phyloP scores from a whole-genome alignment of 1,284 basidiomycete species.

The Rhodotorula sp. region DNA sequence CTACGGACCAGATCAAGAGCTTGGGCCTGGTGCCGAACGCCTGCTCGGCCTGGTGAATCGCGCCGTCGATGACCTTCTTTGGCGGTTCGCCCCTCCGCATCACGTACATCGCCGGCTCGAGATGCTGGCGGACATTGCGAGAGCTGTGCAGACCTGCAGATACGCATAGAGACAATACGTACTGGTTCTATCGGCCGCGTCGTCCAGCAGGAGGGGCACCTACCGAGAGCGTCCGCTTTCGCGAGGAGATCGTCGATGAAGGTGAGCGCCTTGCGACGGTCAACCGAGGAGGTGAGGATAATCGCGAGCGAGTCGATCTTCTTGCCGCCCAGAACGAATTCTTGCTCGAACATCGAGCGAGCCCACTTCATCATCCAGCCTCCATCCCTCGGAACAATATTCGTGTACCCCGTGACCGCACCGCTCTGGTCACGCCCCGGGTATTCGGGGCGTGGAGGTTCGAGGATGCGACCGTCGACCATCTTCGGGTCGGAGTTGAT shows the following conservation, averaged over 20 bases:
- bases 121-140: no score
- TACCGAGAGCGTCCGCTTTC: neutral
- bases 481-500: neutral
- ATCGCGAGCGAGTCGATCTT: neutral
- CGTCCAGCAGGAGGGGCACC: no score
- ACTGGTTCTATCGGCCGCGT: no score
- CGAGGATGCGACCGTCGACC: constrained; percentile 16
- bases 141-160: no score
- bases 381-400: neutral
- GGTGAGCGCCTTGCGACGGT: neutral
- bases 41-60: no score
- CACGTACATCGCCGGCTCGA: no score
- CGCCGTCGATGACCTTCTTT: no score
- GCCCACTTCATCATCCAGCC: constrained; percentile 6
- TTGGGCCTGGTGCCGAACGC: no score
- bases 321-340: neutral
- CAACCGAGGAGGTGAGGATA: neutral
- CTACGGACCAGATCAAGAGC: neutral
- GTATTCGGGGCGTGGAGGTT: constrained; percentile 18
- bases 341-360: neutral
- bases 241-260: neutral
- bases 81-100: no score
- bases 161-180: no score
- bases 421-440: neutral
- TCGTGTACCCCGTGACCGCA: neutral